phyloP scores from a whole-genome alignment of 179 eudicot genomes.

The Silene noctiflora region DNA sequence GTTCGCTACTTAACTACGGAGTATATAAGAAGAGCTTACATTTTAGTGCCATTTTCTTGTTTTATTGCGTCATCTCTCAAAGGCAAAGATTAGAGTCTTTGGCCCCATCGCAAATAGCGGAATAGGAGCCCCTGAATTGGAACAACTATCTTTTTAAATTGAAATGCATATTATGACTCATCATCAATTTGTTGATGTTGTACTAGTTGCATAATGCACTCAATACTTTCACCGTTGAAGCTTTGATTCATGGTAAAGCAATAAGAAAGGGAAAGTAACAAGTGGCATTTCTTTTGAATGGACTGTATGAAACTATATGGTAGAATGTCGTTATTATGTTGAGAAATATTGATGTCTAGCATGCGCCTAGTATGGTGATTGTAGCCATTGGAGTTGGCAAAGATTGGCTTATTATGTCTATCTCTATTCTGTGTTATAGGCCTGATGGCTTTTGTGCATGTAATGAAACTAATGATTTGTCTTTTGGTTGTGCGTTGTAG shows the following conservation, averaged over 20 bases:
- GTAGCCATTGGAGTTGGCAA: not conserved
- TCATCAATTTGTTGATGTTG: not conserved
- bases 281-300: not conserved
- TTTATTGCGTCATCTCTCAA: not conserved
- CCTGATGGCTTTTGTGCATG: not conserved
- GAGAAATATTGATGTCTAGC: not conserved
- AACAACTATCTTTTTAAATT: not conserved
- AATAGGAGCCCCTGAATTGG: not conserved
- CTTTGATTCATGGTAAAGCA: not conserved
- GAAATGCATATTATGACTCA: not conserved
- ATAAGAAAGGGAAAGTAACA: not conserved
- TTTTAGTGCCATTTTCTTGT: not conserved
- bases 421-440: not conserved
- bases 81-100: not conserved
- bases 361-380: not conserved
- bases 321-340: not conserved
- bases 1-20: not conserved
- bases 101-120: not conserved
- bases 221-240: not conserved
- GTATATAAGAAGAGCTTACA: not conserved
- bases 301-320: not conserved
- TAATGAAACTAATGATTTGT: not conserved
- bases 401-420: not conserved
- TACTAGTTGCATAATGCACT: conserved; percentile 4
- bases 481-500: conserved; percentile 36